Percentiles rank a stretch among this genome's conserved stretches.
These are phyloP conservation scores for Linnemannia zychae DNA, from an alignment of 192 early-diverging fungal species.

Conservation along the genomic window DNA sequence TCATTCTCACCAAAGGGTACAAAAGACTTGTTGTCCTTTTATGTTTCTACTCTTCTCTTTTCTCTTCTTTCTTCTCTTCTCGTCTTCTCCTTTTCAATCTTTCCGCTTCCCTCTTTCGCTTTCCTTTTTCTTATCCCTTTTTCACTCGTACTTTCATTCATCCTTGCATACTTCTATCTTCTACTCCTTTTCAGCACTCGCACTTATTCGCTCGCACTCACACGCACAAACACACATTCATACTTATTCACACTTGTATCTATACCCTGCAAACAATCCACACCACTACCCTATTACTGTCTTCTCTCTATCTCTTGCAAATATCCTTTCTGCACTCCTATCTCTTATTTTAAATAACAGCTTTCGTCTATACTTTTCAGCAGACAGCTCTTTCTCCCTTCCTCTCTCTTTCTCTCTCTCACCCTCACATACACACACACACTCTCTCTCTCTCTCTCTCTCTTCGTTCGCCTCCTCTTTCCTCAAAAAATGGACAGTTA, in stretches of 20 bases:
- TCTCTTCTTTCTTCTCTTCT: not conserved
- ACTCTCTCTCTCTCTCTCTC: not conserved
- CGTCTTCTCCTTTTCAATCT: not conserved
- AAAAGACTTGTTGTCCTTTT: not conserved
- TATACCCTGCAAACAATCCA: not conserved
- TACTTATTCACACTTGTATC: too few species aligned
- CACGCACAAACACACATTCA: too few species aligned
- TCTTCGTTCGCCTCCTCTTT: not conserved
- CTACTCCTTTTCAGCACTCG: too few species aligned
- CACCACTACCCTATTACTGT: too few species aligned
- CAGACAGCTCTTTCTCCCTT: constrained; percentile 3
- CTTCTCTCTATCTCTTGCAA: too few species aligned
- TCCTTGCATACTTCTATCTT: not conserved
- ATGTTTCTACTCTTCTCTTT: not conserved
- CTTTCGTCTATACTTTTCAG: too few species aligned
- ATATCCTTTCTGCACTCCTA: not conserved
- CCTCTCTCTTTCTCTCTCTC: not conserved
- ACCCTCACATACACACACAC: not conserved
- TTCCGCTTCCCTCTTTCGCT: not conserved
- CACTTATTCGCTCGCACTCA: too few species aligned
- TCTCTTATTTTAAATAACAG: too few species aligned
- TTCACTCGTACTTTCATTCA: too few species aligned
- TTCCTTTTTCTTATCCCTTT: not conserved
- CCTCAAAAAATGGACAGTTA: constrained; percentile 33
- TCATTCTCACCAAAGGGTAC: not conserved